These are phyloP conservation scores for Penicillium maclennaniae DNA, from an alignment of 495 filamentous ascomycete genomes.

Conservation along the genomic window DNA sequence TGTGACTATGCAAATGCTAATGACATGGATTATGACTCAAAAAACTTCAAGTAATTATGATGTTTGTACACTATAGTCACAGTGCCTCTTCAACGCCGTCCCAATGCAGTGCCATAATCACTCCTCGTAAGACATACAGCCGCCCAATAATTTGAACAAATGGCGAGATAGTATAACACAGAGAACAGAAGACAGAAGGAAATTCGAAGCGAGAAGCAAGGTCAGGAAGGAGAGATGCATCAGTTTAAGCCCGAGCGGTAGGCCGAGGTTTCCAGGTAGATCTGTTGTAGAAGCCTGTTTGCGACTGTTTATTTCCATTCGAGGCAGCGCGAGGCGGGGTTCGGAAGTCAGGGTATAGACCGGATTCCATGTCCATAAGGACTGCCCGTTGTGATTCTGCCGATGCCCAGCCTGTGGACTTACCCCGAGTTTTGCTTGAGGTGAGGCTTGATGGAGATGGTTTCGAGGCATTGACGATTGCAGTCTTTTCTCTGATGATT, in stretches of 20 bases:
- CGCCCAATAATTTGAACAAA: slow-evolving; percentile 17
- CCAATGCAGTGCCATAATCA: slow-evolving; percentile 27
- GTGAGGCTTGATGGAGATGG: slow-evolving; percentile 14
- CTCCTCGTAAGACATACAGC: slow-evolving; percentile 16
- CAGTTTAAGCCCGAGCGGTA: slow-evolving; percentile 29
- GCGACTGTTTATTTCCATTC: slow-evolving; percentile 25
- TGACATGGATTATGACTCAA: neutral
- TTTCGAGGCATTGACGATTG: slow-evolving; percentile 13
- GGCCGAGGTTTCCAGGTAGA: slow-evolving; percentile 36
- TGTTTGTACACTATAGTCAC: slow-evolving; percentile 19
- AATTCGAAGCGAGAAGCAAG: slow-evolving; percentile 4
- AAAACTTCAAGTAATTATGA: neutral
- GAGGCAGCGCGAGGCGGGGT: slow-evolving; percentile 15
- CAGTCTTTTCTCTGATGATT: slow-evolving; percentile 58
- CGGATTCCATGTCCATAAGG: slow-evolving; percentile 43
- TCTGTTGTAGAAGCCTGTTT: slow-evolving; percentile 26
- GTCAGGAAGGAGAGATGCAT: neutral
- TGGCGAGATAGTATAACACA: slow-evolving; percentile 6
- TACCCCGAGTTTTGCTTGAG: slow-evolving; percentile 20
- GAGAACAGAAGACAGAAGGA: slow-evolving; percentile 9
- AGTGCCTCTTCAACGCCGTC: slow-evolving; percentile 7
- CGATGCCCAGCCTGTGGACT: slow-evolving; percentile 17
- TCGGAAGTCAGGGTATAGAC: slow-evolving; percentile 36
- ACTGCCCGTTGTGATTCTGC: slow-evolving; percentile 45
- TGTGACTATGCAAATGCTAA: too few species aligned